These are phyloP conservation scores for Grosmannia clavigera DNA, from an alignment of 2,329 filamentous ascomycete genomes.

Conservation along the genomic window DNA sequence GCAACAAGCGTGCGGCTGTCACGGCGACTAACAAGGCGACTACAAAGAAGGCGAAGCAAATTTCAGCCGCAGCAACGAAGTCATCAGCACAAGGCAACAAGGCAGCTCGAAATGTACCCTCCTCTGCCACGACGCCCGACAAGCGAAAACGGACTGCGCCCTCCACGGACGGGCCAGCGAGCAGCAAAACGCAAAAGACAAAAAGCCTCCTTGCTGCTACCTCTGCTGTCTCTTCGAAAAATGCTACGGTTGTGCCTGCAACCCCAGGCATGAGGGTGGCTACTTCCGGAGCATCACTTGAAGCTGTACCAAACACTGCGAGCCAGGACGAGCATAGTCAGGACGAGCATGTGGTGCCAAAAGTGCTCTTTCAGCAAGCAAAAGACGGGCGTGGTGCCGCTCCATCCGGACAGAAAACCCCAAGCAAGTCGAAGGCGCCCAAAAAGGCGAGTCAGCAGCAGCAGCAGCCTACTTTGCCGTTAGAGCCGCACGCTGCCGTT, in stretches of 20 bases:
- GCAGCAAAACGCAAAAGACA: slow-evolving; percentile 6
- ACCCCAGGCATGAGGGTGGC: slow-evolving; percentile 4
- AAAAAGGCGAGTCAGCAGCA: slow-evolving; percentile 7
- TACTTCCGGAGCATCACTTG: not conserved
- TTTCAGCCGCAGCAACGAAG: not conserved
- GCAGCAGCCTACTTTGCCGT: slow-evolving; percentile 15
- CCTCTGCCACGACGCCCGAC: not conserved
- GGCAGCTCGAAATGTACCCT: too few species aligned
- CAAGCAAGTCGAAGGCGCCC: slow-evolving; percentile 5
- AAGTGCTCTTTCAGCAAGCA: not conserved
- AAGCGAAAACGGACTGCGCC: not conserved
- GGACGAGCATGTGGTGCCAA: not conserved
- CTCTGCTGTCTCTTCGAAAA: not conserved
- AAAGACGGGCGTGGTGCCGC: not conserved
- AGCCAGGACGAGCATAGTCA: not conserved
- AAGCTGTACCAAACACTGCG: not conserved
- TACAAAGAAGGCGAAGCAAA: not conserved
- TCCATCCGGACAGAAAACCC: not conserved
- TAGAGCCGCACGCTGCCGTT: slow-evolving; percentile 28
- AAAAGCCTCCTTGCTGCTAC: not conserved
- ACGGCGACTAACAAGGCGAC: not conserved
- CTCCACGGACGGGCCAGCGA: not conserved
- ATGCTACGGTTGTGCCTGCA: slow-evolving; percentile 1
- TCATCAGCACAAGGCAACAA: not conserved
- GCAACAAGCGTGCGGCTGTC: not conserved